These are phyloP conservation scores for Pseudonitzschia multistriata DNA, from an alignment of 108 stramenopile genomes.

Conservation along the genomic window DNA sequence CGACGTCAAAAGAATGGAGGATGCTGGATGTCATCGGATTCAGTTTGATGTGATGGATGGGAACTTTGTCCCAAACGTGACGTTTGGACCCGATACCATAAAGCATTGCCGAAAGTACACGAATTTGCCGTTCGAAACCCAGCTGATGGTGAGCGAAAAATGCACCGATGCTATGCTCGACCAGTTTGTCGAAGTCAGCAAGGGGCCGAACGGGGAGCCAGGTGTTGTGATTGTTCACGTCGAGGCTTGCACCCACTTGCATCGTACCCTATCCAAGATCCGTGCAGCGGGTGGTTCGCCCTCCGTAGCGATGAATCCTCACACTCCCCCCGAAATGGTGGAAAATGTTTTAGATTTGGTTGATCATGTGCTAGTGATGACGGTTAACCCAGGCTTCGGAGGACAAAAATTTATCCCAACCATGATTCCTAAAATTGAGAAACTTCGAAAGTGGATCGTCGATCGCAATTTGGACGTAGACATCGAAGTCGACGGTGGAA, in stretches of 20 bases:
- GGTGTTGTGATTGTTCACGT: slow-evolving; percentile 26
- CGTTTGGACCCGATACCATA: slow-evolving; percentile 9
- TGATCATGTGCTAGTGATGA: slow-evolving; percentile 61
- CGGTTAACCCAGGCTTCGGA: slow-evolving; percentile 70
- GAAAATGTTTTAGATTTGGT: slow-evolving; percentile 40
- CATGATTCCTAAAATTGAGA: slow-evolving; percentile 45
- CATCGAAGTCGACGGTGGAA: slow-evolving; percentile 24
- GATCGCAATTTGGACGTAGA: slow-evolving; percentile 19
- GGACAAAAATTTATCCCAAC: slow-evolving; percentile 55
- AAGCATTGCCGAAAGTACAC: slow-evolving; percentile 16
- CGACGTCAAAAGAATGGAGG: slow-evolving; percentile 17
- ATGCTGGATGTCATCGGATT: slow-evolving; percentile 21
- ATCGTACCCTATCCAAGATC: slow-evolving; percentile 9
- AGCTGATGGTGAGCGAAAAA: slow-evolving; percentile 25
- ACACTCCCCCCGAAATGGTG: slow-evolving; percentile 23
- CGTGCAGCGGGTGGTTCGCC: slow-evolving; percentile 24
- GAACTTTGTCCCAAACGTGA: slow-evolving; percentile 24
- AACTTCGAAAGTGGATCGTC: slow-evolving; percentile 39
- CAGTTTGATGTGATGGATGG: slow-evolving; percentile 31
- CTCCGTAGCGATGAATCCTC: slow-evolving; percentile 16
- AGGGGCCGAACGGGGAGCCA: slow-evolving; percentile 19
- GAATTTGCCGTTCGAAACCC: slow-evolving; percentile 19
- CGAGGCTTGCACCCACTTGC: slow-evolving; percentile 25
- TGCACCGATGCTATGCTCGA: slow-evolving; percentile 25
- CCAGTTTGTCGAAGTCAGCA: slow-evolving; percentile 1